A percentile compares a stretch with the other conserved stretches of the same genome.
These are phyloP conservation scores for Phyllostachys edulis DNA, from an alignment of 176 grass and related monocot genomes.

Conservation along the genomic window DNA sequence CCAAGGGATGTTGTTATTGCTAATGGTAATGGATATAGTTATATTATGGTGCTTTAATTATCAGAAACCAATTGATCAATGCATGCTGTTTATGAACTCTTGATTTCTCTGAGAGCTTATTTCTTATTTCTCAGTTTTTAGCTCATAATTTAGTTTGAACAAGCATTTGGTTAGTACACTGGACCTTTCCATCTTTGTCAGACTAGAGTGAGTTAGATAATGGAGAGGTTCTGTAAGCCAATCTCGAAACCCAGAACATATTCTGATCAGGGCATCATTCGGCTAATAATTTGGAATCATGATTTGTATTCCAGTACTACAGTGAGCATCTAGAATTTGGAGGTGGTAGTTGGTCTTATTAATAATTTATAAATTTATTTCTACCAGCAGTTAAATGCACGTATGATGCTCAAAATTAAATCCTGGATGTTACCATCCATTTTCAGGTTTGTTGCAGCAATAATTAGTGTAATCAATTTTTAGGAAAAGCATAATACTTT, in stretches of 20 bases:
- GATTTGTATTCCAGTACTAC: background rate
- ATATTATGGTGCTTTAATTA: background rate
- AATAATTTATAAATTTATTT: too few relatives aligned
- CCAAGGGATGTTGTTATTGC: background rate
- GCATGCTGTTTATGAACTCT: background rate
- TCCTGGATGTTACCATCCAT: too few relatives aligned
- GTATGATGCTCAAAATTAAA: too few relatives aligned
- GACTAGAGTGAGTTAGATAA: background rate
- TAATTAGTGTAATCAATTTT: too few relatives aligned
- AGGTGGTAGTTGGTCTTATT: too few relatives aligned
- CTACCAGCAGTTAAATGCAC: too few relatives aligned
- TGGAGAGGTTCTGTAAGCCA: background rate
- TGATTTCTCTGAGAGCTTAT: background rate
- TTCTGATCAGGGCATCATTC: background rate
- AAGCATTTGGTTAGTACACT: background rate
- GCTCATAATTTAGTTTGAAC: background rate
- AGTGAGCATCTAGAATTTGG: background rate
- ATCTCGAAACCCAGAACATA: background rate
- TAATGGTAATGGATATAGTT: background rate
- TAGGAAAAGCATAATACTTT: too few relatives aligned
- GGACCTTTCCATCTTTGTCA: background rate
- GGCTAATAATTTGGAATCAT: background rate
- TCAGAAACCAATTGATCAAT: background rate
- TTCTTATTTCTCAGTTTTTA: background rate
- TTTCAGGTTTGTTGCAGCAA: too few relatives aligned